Percentiles rank a stretch among this genome's conserved stretches.
These are phyloP conservation scores for Tetracladium setigerum DNA, from an alignment of 495 filamentous ascomycete genomes.

Conservation along the genomic window DNA sequence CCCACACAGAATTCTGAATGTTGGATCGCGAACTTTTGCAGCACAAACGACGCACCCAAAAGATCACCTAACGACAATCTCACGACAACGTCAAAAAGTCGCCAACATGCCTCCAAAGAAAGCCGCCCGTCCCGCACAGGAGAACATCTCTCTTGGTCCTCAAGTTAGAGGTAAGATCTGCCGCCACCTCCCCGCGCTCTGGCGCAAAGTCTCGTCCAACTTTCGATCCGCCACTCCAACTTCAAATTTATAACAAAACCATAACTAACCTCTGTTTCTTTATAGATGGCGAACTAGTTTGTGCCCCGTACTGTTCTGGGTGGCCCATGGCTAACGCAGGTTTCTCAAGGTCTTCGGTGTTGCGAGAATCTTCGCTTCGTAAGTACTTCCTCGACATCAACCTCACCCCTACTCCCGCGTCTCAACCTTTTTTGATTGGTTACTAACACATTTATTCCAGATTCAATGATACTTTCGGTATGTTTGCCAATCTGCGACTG, in stretches of 20 bases:
- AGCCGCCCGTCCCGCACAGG: slow-evolving; percentile 63
- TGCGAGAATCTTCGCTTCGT: slow-evolving; percentile 97
- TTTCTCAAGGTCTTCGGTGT: slow-evolving; percentile 72
- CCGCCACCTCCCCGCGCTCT: neutral
- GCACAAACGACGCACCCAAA: neutral
- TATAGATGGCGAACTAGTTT: slow-evolving; percentile 67
- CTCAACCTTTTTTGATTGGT: slow-evolving; percentile 5
- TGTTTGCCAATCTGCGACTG: too few species aligned
- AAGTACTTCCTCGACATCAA: slow-evolving; percentile 13
- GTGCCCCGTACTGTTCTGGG: too few species aligned
- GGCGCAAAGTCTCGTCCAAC: neutral
- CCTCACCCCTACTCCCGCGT: slow-evolving; percentile 15
- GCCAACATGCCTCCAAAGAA: slow-evolving; percentile 80
- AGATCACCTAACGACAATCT: neutral
- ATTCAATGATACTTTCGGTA: slow-evolving; percentile 83
- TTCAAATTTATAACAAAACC: neutral
- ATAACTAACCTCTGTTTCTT: neutral
- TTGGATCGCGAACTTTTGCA: neutral
- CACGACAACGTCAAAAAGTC: neutral
- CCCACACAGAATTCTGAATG: neutral
- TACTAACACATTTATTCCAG: too few species aligned
- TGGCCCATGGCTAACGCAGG: neutral
- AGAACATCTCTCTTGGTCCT: slow-evolving; percentile 98
- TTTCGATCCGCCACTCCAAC: neutral
- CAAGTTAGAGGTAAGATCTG: slow-evolving; percentile 67